These are phyloP conservation scores for Syzygium malaccense DNA, from an alignment of 441 rosid genomes.

Conservation along the genomic window DNA sequence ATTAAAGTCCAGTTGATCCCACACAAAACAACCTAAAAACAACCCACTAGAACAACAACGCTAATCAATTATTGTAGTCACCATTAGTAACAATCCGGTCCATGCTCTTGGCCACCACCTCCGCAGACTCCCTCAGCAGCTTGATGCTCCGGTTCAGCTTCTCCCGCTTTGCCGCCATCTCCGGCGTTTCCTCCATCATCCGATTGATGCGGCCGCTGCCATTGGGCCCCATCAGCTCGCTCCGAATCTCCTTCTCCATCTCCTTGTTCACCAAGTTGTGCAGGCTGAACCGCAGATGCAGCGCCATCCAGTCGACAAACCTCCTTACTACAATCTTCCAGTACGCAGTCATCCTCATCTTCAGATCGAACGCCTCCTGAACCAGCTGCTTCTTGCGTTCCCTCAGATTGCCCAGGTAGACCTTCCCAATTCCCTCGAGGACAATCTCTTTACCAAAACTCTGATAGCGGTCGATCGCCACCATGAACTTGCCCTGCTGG, in stretches of 20 bases:
- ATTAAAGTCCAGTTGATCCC: neutral
- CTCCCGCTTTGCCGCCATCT: neutral
- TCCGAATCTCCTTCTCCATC: neutral
- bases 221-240: neutral
- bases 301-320: neutral
- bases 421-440: neutral
- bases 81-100: neutral
- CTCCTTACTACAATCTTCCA: neutral
- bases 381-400: neutral
- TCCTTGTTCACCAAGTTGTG: neutral
- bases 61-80: neutral
- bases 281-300: neutral
- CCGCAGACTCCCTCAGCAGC: neutral
- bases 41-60: neutral
- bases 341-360: neutral
- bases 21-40: neutral
- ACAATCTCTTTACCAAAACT: rapidly evolving
- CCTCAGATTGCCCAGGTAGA: neutral
- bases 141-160: neutral
- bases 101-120: neutral
- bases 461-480: neutral
- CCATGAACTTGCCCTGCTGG: neutral
- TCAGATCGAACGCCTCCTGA: neutral
- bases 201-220: neutral
- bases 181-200: neutral